Evolutionary conservation across 2,329 filamentous ascomycete genomes (phyloP).

Genomic region (Ceratocystis huliohia): DNA sequence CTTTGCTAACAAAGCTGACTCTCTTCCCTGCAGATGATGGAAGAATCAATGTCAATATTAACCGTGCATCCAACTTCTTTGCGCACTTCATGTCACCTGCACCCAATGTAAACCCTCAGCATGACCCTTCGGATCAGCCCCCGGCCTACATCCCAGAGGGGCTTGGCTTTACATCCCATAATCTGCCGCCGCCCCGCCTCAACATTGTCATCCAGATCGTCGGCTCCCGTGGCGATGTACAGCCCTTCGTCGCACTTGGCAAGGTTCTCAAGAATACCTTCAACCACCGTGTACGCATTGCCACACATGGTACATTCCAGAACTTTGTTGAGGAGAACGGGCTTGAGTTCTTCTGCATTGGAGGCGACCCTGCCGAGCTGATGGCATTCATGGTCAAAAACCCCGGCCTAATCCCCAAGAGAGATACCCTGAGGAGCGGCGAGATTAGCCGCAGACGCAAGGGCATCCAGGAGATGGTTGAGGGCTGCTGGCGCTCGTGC

Average conservation of each 20-base stretch:
- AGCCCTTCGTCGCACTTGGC: conserved; percentile 61
- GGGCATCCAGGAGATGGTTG: conserved; percentile 66
- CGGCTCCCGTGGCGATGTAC: conserved; percentile 61
- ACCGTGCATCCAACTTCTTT: conserved; percentile 43
- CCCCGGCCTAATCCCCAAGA: conserved; percentile 70
- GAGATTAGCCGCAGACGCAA: conserved; percentile 63
- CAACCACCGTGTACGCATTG: conserved; percentile 59
- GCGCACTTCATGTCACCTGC: conserved; percentile 15
- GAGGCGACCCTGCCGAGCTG: conserved; percentile 60
- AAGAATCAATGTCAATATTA: conserved; percentile 67
- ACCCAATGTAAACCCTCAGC: background rate
- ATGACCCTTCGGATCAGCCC: conserved; percentile 27
- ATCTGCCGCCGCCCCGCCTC: conserved; percentile 44
- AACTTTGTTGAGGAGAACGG: conserved; percentile 56
- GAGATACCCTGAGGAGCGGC: conserved; percentile 62
- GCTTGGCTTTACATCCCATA: conserved; percentile 49
- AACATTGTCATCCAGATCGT: conserved; percentile 67
- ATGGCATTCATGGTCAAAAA: conserved; percentile 92
- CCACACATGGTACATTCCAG: conserved; percentile 58
- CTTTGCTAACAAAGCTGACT: background rate
- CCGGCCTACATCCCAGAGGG: conserved; percentile 58
- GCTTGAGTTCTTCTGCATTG: conserved; percentile 64
- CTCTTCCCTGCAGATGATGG: conserved; percentile 46
- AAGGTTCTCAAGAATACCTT: conserved; percentile 51
- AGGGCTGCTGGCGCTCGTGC: conserved; percentile 77